Evolutionary conservation across 2,329 filamentous ascomycete genomes (phyloP).

Genomic region (Trichoderma lentiforme): DNA sequence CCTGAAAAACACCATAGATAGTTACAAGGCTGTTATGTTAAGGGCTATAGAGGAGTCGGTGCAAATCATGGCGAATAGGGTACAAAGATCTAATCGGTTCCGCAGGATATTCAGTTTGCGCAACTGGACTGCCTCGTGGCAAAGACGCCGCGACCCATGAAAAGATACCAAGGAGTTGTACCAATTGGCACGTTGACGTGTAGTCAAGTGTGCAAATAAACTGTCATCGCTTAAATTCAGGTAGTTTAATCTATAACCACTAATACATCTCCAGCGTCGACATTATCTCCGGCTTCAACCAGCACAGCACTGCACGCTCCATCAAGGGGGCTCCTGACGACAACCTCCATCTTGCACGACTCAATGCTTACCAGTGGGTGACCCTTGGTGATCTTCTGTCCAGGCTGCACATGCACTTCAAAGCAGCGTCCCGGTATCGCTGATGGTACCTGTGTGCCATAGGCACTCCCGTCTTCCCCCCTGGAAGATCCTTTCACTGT

Average conservation of each 20-base stretch:
- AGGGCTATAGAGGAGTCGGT: too few relatives aligned
- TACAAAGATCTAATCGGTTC: background rate
- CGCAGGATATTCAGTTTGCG: background rate
- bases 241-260: background rate
- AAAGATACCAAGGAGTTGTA: background rate
- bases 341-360: background rate
- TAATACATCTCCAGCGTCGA: background rate
- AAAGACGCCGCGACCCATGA: background rate
- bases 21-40: too few relatives aligned
- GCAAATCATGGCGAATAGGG: too few relatives aligned
- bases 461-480: background rate
- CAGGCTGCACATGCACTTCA: background rate
- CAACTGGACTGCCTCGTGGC: background rate
- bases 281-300: background rate
- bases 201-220: background rate
- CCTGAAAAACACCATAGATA: too few relatives aligned
- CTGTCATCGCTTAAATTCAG: background rate
- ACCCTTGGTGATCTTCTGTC: background rate
- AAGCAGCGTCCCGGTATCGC: background rate
- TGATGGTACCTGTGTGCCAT: background rate
- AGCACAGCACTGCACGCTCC: background rate
- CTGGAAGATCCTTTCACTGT: background rate
- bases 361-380: background rate
- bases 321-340: background rate
- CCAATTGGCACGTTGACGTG: background rate